Conservation (phyloP, 139 green algal species). For the Mychonastes homosphaera region DNA sequence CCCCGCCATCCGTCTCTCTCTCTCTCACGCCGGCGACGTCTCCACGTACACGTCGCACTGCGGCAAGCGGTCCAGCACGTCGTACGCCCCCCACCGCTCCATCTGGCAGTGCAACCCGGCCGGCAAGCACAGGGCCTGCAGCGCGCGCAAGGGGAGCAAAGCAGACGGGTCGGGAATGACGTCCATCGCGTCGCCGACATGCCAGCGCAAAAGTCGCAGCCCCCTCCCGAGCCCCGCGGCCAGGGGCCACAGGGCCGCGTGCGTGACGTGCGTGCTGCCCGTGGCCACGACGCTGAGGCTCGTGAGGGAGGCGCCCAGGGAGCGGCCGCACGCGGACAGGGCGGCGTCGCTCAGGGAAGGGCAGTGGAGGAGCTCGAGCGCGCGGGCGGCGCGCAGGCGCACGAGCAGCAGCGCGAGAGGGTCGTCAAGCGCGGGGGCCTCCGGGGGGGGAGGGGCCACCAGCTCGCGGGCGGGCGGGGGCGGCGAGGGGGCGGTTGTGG, state of each 20-base stretch:
- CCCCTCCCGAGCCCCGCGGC: not conserved
- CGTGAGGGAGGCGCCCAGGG: too few species aligned
- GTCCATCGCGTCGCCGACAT: constrained; percentile 11
- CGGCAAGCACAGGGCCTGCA: constrained; percentile 5
- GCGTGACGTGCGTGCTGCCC: constrained; percentile 7
- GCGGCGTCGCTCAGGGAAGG: too few species aligned
- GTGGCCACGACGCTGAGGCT: constrained; percentile 12
- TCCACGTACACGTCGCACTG: constrained; percentile 17
- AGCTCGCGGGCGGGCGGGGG: too few species aligned
- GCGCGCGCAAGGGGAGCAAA: not conserved
- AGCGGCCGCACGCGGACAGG: too few species aligned
- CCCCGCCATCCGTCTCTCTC: not conserved
- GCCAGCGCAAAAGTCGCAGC: constrained; percentile 14
- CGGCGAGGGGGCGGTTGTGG: too few species aligned
- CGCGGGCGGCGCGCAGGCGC: too few species aligned
- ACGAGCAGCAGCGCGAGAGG: too few species aligned
- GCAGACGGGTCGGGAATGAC: constrained; percentile 5
- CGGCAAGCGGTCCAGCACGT: constrained; percentile 13
- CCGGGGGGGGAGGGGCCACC: too few species aligned
- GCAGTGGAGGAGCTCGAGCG: too few species aligned
- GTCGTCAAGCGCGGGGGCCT: too few species aligned
- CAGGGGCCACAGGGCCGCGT: constrained; percentile 3
- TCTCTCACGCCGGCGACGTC: not conserved
- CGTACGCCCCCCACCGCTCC: constrained; percentile 10
- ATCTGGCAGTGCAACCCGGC: constrained; percentile 10